Percentiles rank a stretch among this genome's conserved stretches.
Conservation (phyloP, 1,139 yeast species). For the Magnusiomyces ingens region DNA sequence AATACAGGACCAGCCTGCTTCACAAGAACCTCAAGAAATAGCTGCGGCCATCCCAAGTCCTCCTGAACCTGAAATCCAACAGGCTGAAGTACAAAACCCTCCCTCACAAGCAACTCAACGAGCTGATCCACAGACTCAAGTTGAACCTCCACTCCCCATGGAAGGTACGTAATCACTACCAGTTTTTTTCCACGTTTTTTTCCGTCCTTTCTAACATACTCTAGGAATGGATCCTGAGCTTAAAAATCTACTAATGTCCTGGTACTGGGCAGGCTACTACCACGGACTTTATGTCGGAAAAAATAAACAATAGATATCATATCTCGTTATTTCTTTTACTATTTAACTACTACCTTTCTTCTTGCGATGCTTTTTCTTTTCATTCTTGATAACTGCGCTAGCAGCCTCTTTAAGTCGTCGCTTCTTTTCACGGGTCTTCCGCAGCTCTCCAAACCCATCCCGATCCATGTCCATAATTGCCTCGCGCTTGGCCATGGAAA, state of each 20-base stretch:
- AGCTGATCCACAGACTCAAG: neutral
- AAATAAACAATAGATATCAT: conserved; percentile 7
- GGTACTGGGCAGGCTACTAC: conserved; percentile 33
- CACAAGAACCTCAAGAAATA: neutral
- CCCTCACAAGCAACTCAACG: conserved; percentile 1
- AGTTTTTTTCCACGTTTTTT: neutral
- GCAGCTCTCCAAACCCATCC: conserved; percentile 77
- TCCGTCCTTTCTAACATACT: conserved; percentile 10
- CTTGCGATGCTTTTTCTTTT: neutral
- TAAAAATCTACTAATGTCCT: conserved; percentile 26
- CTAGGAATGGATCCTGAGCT: conserved; percentile 22
- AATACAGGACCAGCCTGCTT: neutral
- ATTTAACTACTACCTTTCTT: neutral
- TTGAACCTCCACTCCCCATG: conserved; percentile 11
- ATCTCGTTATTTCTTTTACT: neutral
- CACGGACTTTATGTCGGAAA: conserved; percentile 26
- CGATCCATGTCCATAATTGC: conserved; percentile 90
- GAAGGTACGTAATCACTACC: conserved; percentile 2
- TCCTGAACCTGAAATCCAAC: neutral
- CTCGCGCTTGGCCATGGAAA: conserved; percentile 81
- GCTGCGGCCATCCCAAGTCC: neutral
- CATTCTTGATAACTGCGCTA: neutral
- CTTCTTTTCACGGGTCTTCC: conserved; percentile 49
- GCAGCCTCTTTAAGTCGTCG: neutral
- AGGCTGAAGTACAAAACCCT: neutral